These are phyloP conservation scores for Gentiana straminea DNA, from an alignment of 257 asterid genomes.

Conservation along the genomic window DNA sequence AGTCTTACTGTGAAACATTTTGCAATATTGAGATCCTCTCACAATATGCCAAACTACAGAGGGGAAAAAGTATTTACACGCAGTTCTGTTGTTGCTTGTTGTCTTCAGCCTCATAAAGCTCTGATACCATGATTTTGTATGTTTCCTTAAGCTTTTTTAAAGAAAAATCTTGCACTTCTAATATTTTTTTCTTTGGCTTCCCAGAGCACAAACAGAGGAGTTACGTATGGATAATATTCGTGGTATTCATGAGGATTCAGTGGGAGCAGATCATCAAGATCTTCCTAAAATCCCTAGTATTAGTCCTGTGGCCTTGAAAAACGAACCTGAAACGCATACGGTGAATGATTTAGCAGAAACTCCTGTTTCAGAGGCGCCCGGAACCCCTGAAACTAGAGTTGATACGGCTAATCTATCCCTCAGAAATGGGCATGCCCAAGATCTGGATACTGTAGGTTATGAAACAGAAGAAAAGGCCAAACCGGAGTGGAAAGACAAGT, in stretches of 20 bases:
- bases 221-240: slow-evolving; percentile 19
- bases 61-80: too few species aligned
- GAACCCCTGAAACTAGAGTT: slow-evolving; percentile 21
- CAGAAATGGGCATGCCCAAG: slow-evolving; percentile 38
- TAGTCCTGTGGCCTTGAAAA: slow-evolving; percentile 21
- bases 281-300: slow-evolving; percentile 32
- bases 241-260: slow-evolving; percentile 5
- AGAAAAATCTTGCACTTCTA: background rate
- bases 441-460: slow-evolving; percentile 37
- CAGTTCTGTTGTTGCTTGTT: too few species aligned
- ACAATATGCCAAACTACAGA: too few species aligned
- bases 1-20: too few species aligned
- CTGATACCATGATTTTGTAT: too few species aligned
- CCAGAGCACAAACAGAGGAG: slow-evolving; percentile 46
- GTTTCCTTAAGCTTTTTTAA: too few species aligned
- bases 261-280: slow-evolving; percentile 23
- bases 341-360: slow-evolving; percentile 22
- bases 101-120: too few species aligned
- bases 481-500: slow-evolving; percentile 88
- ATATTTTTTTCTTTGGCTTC: slow-evolving; percentile 10
- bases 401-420: slow-evolving; percentile 18
- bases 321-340: slow-evolving; percentile 21
- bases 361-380: slow-evolving; percentile 14
- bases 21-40: too few species aligned
- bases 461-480: slow-evolving; percentile 80